Percentiles rank a stretch among this genome's conserved stretches.
Conservation (phyloP, 208 protist genomes). For the Crithidia mellificae region DNA sequence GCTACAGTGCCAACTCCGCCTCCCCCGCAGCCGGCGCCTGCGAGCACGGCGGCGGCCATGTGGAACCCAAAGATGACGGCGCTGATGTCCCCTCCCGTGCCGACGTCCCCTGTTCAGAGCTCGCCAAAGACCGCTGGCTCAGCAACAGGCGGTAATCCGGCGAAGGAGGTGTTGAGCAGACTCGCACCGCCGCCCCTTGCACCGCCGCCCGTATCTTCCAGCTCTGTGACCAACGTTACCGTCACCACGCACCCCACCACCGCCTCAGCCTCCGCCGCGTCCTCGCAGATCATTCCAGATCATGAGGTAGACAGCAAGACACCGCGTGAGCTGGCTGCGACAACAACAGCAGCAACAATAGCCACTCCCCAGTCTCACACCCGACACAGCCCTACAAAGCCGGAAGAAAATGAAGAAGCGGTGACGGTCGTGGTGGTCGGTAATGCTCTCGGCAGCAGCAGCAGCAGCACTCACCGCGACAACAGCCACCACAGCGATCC, state of each 20-base stretch:
- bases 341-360: not conserved
- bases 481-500: not conserved
- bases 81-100: not conserved
- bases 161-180: not conserved
- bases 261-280: not conserved
- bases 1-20: not conserved
- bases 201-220: not conserved
- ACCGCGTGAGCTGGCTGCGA: conserved; percentile 1
- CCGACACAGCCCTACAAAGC: no score
- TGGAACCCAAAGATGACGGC: conserved; percentile 1
- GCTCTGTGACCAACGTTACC: not conserved
- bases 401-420: no score
- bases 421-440: no score
- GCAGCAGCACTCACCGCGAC: not conserved
- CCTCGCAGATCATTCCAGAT: not conserved
- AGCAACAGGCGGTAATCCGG: not conserved
- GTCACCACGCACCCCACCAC: not conserved
- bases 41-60: not conserved
- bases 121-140: not conserved
- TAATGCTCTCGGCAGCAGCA: no score
- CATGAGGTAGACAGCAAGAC: not conserved
- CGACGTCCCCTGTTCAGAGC: not conserved
- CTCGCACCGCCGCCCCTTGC: not conserved
- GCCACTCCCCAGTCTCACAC: no score
- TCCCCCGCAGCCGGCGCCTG: not conserved